These are phyloP conservation scores for Trypanosoma platydactyli DNA, from an alignment of 208 protist genomes.

Conservation along the genomic window DNA sequence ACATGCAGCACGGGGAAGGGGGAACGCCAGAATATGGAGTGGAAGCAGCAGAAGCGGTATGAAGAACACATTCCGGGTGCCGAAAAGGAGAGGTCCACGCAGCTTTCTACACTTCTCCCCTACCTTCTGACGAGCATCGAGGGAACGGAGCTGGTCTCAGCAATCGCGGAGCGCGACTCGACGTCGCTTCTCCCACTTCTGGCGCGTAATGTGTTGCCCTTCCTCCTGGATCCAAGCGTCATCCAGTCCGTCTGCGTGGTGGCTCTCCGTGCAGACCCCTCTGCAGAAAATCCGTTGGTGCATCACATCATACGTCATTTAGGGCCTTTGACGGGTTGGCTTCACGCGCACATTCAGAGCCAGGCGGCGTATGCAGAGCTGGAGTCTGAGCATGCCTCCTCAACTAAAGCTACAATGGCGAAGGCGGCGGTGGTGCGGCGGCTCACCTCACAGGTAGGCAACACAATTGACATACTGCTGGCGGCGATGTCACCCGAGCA, in stretches of 20 bases:
- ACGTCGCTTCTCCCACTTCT: conserved; percentile 40
- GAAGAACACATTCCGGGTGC: conserved; percentile 4
- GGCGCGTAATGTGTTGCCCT: conserved; percentile 54
- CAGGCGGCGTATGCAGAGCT: conserved; percentile 24
- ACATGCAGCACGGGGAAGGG: conserved; percentile 8
- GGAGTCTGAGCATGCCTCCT: conserved; percentile 3
- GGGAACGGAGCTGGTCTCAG: conserved; percentile 35
- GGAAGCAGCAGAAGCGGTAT: conserved; percentile 9
- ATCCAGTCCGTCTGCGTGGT: conserved; percentile 37
- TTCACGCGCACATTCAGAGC: conserved; percentile 34
- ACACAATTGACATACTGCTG: conserved; percentile 59
- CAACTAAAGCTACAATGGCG: conserved; percentile 14
- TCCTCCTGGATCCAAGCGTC: conserved; percentile 47
- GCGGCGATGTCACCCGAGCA: conserved; percentile 47
- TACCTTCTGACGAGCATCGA: conserved; percentile 53
- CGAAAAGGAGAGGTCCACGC: conserved; percentile 5
- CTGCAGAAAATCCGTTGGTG: conserved; percentile 39
- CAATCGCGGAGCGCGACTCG: conserved; percentile 38
- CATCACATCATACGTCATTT: conserved; percentile 54
- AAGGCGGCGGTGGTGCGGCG: conserved; percentile 31
- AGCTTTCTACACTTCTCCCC: conserved; percentile 65
- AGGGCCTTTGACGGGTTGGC: conserved; percentile 46
- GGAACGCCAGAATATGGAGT: conserved; percentile 23
- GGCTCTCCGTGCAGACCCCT: conserved; percentile 33
- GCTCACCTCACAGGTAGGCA: conserved; percentile 61